Evolutionary conservation across 2,329 filamentous ascomycete genomes (phyloP), one percentile per base, ranked within the genome.

Genomic region (Epichloe gansuensis): DNA sequence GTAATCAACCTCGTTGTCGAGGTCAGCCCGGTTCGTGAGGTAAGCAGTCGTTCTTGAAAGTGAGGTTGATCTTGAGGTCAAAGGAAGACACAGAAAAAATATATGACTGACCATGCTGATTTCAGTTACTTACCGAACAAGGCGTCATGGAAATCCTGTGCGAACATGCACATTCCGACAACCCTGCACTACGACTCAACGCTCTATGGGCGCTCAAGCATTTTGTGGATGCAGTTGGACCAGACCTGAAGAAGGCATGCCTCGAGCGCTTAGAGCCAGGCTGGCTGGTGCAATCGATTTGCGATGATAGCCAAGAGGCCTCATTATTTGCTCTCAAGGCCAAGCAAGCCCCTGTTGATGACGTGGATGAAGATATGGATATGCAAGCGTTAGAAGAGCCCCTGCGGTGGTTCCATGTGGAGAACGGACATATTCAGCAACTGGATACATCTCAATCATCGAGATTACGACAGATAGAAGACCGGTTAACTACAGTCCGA

Each of bases 131-230:
- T 37, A 76, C 86, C 6, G 81, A 86, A 48, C 79, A 79, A 5
- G 88, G 88, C 6, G 80, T 93, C 1, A 76, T 95, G 58, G 82
- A 81, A 56, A 79, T 86, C 0, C 73, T 97, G 1, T 95, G 90
- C 62, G 81, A 87, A 59, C 88, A 95, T 64, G 89, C 91, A 1
- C 87, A 87, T 65, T 93, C 88, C 0, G 76, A 79, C 46, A 87
- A 91, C 62, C 79, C 86, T n/a, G 81, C 83, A 46, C 74, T 97
- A 51, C 82, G 89, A 25, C 75, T 94, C 28, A 90, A 93, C 61
- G 90, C 91, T 23, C 70, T 98, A 2, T 98, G 93, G 91, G 89
- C 90, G 5, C 72, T 98, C 54, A 97, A 97, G 65, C 89, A 97
- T 68, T 77, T 96, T 48, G 85, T 95, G 3, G 78, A 86, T 57